Evolutionary conservation across 257 asterid genomes (phyloP), one percentile per base, ranked within the genome.

Genomic region (Primulina tabacum): DNA sequence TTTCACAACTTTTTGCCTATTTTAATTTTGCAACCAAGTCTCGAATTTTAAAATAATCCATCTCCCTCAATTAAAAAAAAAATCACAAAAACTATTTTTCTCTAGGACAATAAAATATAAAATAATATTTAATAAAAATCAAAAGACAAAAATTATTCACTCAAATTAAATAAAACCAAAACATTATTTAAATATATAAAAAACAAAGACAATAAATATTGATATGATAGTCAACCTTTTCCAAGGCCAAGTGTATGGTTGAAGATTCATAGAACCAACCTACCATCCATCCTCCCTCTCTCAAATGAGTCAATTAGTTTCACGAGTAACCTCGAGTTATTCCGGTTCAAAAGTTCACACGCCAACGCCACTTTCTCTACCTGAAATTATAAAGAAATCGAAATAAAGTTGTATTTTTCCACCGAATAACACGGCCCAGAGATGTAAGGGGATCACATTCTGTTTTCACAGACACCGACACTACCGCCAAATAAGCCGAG

Each of bases 291-390:
- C 24, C 24, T 21, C 24, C 50, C 47, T 62, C 60, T 26, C 71
- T n/a, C 32, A 70, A 80, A 87, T 0, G 53, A 43, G 88, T 76
- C 73, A 53, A 71, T 78, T 80, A 66, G 6, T 61, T 76, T 87
- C 91, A 89, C 96, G 92, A 89, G 86, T 77, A 70, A 72, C 74
- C 76, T 78, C 79, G 64, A 67, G 83, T 78, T 71, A 75, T 75
- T 86, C 90, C 92, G 83, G 88, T 82, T 88, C 92, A 85, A 85
- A 90, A 86, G 90, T 86, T 85, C 79, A 79, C 86, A 79, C 82
- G 78, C 71, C 32, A 40, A 21, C 57, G 20, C 73, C 78, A 43
- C 75, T 77, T 71, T 69, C 82, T 76, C 78, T 76, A 75, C 77
- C 78, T 76, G 59, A 64, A 79, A 73, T 71, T 21, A 47, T 61